Conservation (phyloP, 164 flowering plant genomes). For the Umbellularia californica region DNA sequence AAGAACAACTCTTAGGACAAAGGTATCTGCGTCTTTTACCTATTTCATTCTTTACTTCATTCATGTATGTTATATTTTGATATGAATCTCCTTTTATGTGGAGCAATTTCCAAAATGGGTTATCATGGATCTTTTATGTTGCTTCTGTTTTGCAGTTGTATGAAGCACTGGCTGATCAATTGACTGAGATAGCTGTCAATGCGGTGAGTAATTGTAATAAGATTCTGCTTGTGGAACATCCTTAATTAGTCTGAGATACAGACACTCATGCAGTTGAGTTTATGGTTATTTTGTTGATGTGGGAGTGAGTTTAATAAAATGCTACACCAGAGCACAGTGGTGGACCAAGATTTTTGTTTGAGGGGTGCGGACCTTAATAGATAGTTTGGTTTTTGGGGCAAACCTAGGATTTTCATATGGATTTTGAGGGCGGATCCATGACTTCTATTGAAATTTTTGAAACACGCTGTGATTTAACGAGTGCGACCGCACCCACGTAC, state of each 20-base stretch:
- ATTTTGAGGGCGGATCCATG: no score
- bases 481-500: no score
- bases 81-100: neutral
- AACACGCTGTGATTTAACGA: no score
- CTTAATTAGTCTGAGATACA: neutral
- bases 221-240: neutral
- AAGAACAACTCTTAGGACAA: conserved; percentile 92
- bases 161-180: conserved; percentile 90
- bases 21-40: conserved; percentile 37
- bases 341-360: no score
- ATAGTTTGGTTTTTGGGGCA: no score
- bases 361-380: no score
- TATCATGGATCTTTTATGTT: neutral
- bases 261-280: no score
- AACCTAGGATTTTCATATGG: no score
- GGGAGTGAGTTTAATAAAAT: no score
- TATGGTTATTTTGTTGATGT: no score
- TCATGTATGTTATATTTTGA: neutral
- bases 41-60: neutral
- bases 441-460: no score
- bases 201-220: conserved; percentile 46
- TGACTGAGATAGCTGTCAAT: conserved; percentile 91
- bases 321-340: no score
- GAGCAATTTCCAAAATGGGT: neutral
- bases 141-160: conserved; percentile 48